A percentile compares a stretch with the other conserved stretches of the same genome.
phyloP scores from a whole-genome alignment of 2,329 filamentous ascomycete species.

The Fusarium papillatum region DNA sequence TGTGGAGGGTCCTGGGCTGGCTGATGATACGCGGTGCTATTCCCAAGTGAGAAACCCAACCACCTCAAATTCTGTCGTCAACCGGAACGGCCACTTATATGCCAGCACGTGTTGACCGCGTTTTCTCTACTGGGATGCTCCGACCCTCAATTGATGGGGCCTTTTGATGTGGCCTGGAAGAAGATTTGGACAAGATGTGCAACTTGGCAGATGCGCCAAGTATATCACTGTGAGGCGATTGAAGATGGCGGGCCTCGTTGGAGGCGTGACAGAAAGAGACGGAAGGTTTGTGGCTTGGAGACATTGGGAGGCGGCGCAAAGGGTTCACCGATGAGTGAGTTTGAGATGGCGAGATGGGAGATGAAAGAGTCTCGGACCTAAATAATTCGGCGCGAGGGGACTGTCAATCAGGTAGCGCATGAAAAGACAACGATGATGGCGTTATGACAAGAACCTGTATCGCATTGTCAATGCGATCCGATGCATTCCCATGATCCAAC shows the following conservation, averaged over 20 bases:
- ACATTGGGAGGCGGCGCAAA: constrained; percentile 44
- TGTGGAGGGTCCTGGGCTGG: constrained; percentile 49
- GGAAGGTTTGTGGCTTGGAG: constrained; percentile 47
- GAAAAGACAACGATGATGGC: constrained; percentile 11
- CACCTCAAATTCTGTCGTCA: constrained; percentile 59
- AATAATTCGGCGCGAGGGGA: constrained; percentile 44
- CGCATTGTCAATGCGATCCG: not conserved
- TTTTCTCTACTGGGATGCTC: constrained; percentile 43
- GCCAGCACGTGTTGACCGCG: constrained; percentile 60
- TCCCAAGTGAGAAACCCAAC: constrained; percentile 60
- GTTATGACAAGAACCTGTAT: constrained; percentile 20
- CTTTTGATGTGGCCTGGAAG: constrained; percentile 44
- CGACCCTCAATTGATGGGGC: not conserved
- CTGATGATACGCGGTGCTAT: constrained; percentile 58
- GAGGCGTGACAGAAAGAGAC: constrained; percentile 47
- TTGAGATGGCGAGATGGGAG: constrained; percentile 37
- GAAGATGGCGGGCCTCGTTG: constrained; percentile 44
- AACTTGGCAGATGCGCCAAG: constrained; percentile 51
- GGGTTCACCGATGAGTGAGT: constrained; percentile 30
- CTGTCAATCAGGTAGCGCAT: constrained; percentile 15
- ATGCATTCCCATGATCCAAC: constrained; percentile 13
- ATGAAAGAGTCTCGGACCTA: constrained; percentile 42
- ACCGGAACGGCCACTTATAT: constrained; percentile 65
- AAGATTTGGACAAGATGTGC: constrained; percentile 59
- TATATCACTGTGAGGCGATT: constrained; percentile 42